Base-by-base conservation (phyloP, 164 flowering plant genomes). In the Sedum album region DNA sequence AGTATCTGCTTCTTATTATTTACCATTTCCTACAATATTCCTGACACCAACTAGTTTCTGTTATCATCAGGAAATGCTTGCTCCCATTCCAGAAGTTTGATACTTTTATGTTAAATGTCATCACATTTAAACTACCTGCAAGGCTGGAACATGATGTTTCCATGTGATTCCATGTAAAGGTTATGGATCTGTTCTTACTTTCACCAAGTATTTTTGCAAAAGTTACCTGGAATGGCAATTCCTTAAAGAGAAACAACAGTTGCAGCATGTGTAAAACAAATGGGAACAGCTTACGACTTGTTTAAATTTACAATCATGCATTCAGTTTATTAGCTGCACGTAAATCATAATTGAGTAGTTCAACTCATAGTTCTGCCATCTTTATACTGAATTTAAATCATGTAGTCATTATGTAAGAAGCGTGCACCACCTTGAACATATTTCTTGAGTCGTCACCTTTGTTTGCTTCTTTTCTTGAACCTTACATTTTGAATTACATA, bases 51-150 rank as follows among this genome's bases (percentile, higher is more conserved):
- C 65, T 13, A 17, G 30, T 25, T n/a, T 33, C 66, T n/a, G 17
- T 36, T 65, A 30, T n/a, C 39, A 25, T 17, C 74, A 79, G 82
- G 78, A 77, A 55, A 48, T 55, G 28, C 78, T 79, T 6, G 33
- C 73, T 28, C 71, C 80, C 0, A 75, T 79, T 31, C 80, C 82
- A 15, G 82, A 79, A 69, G 60, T 41, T 35, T 75, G 35, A 66
- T n/a, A 21, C 60, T 23, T 55, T 55, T 25, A 3, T 55, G 13
- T 3, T 25, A 23, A 55, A 8, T 20, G 11, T 55, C 60, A 30
- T 55, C 25, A 57, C 33, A 26, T 57, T 57, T 30, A 15, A 57
- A 6, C 62, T 28, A 28, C 35, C 31, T 13, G 17, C 6, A n/a
- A n/a, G n/a, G n/a, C n/a, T n/a, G n/a, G n/a, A 10, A 15, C 60